phyloP scores from a whole-genome alignment of 208 protist species.

The Leishmania lainsoni region DNA sequence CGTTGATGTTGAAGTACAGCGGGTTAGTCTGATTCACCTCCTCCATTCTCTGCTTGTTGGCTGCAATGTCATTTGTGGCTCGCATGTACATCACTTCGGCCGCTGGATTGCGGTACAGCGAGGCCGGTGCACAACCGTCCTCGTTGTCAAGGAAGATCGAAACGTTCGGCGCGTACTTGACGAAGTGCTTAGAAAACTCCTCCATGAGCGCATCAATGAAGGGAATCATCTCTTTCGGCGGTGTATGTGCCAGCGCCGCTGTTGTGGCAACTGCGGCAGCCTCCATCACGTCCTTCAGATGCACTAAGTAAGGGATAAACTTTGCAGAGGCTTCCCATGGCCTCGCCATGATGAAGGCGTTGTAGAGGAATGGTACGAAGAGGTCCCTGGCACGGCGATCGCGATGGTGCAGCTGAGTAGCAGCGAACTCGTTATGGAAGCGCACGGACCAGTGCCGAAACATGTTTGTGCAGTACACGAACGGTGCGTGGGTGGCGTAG shows the following conservation, averaged over 20 bases:
- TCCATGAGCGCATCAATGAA: neutral
- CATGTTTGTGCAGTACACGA: conserved; percentile 71
- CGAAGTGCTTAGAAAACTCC: neutral
- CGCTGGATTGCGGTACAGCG: conserved; percentile 19
- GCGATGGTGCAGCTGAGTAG: no score
- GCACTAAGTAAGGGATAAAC: conserved; percentile 32
- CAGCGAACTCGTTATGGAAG: no score
- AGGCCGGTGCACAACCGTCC: conserved; percentile 52
- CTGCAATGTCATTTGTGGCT: conserved; percentile 15
- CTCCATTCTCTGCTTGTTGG: conserved; percentile 15
- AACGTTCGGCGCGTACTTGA: neutral
- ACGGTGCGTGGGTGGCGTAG: conserved; percentile 65
- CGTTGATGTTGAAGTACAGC: conserved; percentile 58
- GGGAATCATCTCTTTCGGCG: neutral
- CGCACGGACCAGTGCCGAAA: conserved; percentile 13
- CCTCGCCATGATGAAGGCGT: conserved; percentile 59
- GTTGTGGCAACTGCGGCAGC: conserved; percentile 6
- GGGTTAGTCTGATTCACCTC: conserved; percentile 19
- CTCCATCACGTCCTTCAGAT: neutral
- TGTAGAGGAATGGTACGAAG: conserved; percentile 66
- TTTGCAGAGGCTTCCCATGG: conserved; percentile 56
- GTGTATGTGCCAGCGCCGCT: neutral
- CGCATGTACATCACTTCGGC: conserved; percentile 27
- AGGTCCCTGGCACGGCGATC: conserved; percentile 1
- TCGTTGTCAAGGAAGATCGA: conserved; percentile 55